A percentile compares a stretch with the other conserved stretches of the same genome.
phyloP scores from a whole-genome alignment of 331 rosid species.

The Spiraea crenata region DNA sequence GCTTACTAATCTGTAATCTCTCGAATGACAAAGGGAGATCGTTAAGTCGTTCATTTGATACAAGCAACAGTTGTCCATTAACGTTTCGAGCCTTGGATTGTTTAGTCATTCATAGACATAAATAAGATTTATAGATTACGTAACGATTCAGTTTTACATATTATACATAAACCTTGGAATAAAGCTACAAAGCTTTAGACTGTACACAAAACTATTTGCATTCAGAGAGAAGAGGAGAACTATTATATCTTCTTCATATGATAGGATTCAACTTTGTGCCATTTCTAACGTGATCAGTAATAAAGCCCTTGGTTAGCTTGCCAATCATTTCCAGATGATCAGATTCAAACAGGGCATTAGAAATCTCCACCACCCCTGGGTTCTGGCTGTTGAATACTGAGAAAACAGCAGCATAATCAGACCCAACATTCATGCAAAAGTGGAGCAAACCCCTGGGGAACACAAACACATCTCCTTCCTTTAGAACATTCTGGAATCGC shows the following conservation, averaged over 20 bases:
- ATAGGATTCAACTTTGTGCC: not conserved
- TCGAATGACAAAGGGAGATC: too few species aligned
- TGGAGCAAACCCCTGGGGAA: conserved; percentile 78
- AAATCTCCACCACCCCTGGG: conserved; percentile 53
- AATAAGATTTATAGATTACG: too few species aligned
- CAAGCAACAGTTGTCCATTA: too few species aligned
- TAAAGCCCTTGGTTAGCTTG: conserved; percentile 30
- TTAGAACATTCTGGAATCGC: conserved; percentile 38
- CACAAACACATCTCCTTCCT: conserved; percentile 65
- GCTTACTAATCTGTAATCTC: too few species aligned
- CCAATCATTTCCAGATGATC: conserved; percentile 30
- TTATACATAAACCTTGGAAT: not conserved
- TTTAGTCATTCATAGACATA: too few species aligned
- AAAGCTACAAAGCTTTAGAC: not conserved
- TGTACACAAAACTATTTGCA: not conserved
- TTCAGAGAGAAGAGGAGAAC: too few species aligned
- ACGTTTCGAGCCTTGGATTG: too few species aligned
- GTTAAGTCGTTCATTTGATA: too few species aligned
- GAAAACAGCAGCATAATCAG: conserved; percentile 38
- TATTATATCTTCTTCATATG: not conserved
- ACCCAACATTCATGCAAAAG: conserved; percentile 48
- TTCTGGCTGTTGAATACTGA: conserved; percentile 70
- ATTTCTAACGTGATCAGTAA: conserved; percentile 16
- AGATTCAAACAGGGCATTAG: conserved; percentile 29
- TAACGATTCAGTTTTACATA: too few species aligned